These are phyloP conservation scores for Westerdykella aurantiaca DNA, from an alignment of 2,329 filamentous ascomycete genomes.

Conservation along the genomic window DNA sequence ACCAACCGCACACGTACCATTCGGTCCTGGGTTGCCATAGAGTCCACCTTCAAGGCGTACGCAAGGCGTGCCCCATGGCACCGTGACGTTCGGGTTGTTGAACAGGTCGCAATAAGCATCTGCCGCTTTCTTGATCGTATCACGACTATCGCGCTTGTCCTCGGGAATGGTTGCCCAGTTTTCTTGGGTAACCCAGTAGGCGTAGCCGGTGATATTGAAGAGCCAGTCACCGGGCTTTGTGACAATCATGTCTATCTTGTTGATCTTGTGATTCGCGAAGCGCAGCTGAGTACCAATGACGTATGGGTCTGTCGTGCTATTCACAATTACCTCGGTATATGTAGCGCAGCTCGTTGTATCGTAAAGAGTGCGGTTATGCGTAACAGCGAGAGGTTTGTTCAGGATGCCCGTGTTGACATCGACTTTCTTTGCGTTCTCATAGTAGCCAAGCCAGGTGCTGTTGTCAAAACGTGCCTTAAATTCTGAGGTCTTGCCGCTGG, in stretches of 20 bases:
- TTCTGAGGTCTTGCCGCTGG: slow-evolving; percentile 6
- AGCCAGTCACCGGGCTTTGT: slow-evolving; percentile 25
- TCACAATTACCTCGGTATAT: slow-evolving; percentile 22
- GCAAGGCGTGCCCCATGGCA: slow-evolving; percentile 22
- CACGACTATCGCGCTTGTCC: slow-evolving; percentile 8
- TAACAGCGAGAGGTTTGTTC: slow-evolving; percentile 13
- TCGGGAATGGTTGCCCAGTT: slow-evolving; percentile 8
- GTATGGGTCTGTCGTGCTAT: slow-evolving; percentile 15
- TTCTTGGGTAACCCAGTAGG: slow-evolving; percentile 9
- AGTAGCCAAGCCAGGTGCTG: slow-evolving; percentile 23
- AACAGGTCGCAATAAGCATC: slow-evolving; percentile 13
- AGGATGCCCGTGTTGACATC: slow-evolving; percentile 13
- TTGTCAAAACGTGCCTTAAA: slow-evolving; percentile 19
- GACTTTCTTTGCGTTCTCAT: slow-evolving; percentile 19
- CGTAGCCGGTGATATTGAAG: slow-evolving; percentile 16
- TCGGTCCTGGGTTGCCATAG: slow-evolving; percentile 18
- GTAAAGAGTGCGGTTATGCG: slow-evolving; percentile 17
- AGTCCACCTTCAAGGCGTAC: slow-evolving; percentile 21
- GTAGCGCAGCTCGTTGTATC: slow-evolving; percentile 20
- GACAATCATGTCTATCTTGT: slow-evolving; percentile 18
- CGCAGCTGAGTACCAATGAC: slow-evolving; percentile 24
- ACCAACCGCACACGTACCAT: slow-evolving; percentile 17
- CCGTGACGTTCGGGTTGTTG: slow-evolving; percentile 8
- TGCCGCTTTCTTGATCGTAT: slow-evolving; percentile 11
- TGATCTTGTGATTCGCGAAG: slow-evolving; percentile 21